Percentiles rank a stretch among this genome's conserved stretches.
phyloP scores from a whole-genome alignment of 1,284 basidiomycete genomes.

The Gymnopus androsaceus region DNA sequence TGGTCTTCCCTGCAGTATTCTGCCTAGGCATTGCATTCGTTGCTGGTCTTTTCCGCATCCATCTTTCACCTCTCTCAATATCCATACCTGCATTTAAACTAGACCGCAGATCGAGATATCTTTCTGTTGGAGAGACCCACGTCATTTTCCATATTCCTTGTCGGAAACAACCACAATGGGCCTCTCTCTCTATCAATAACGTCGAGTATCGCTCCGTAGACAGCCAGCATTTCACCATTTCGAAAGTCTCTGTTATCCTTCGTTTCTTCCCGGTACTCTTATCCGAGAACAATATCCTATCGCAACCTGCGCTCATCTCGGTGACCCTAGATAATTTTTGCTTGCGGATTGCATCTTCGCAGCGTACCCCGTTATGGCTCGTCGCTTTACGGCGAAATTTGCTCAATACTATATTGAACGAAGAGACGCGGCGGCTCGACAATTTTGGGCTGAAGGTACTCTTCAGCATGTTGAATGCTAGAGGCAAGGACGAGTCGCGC shows the following conservation, averaged over 20 bases:
- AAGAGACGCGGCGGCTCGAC: slow-evolving; percentile 42
- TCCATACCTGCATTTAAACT: background rate
- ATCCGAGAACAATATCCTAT: slow-evolving; percentile 28
- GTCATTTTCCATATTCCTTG: slow-evolving; percentile 43
- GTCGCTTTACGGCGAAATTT: slow-evolving; percentile 38
- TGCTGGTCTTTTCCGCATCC: background rate
- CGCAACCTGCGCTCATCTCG: slow-evolving; percentile 38
- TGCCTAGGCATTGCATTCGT: background rate
- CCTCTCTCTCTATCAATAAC: slow-evolving; percentile 30
- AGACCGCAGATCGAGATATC: background rate
- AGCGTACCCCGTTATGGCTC: slow-evolving; percentile 39
- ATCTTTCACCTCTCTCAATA: background rate
- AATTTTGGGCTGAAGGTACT: slow-evolving; percentile 36
- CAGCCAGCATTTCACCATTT: slow-evolving; percentile 33
- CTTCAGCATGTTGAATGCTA: slow-evolving; percentile 25
- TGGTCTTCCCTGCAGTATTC: background rate
- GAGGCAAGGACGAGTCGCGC: slow-evolving; percentile 32
- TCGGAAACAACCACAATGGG: slow-evolving; percentile 32
- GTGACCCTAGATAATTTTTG: slow-evolving; percentile 38
- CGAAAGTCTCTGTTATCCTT: slow-evolving; percentile 26
- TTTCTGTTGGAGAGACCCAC: background rate
- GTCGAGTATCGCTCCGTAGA: slow-evolving; percentile 33
- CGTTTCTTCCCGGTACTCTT: slow-evolving; percentile 44
- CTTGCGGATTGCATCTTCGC: slow-evolving; percentile 37
- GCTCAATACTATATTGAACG: slow-evolving; percentile 39